Evolutionary conservation across 2,329 filamentous ascomycete species (phyloP).

Genomic region (Fusarium sp.): DNA sequence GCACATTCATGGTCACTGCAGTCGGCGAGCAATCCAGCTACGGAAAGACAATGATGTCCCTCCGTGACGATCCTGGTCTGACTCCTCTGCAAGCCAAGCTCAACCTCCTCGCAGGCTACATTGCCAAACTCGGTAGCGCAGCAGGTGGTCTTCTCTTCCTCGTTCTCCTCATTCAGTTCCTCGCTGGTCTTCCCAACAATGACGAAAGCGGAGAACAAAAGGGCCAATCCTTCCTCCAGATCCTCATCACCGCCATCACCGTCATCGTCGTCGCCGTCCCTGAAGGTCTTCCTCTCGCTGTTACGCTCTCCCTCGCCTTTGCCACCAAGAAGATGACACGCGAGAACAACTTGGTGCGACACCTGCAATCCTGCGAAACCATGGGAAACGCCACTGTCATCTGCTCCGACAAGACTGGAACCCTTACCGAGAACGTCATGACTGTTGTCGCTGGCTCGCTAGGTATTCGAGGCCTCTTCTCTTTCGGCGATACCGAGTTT

Average conservation of each 20-base stretch:
- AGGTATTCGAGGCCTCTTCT: slow-evolving; percentile 28
- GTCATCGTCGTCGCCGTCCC: slow-evolving; percentile 76
- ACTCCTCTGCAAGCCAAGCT: slow-evolving; percentile 69
- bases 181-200: slow-evolving; percentile 70
- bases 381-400: slow-evolving; percentile 81
- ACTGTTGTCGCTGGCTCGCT: slow-evolving; percentile 76
- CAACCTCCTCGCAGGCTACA: slow-evolving; percentile 49
- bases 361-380: slow-evolving; percentile 76
- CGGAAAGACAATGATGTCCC: slow-evolving; percentile 68
- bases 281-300: slow-evolving; percentile 75
- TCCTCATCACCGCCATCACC: slow-evolving; percentile 74
- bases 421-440: slow-evolving; percentile 74
- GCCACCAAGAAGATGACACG: slow-evolving; percentile 77
- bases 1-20: slow-evolving; percentile 67
- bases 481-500: slow-evolving; percentile 61
- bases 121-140: slow-evolving; percentile 65
- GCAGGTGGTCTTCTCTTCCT: slow-evolving; percentile 80
- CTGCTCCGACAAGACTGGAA: slow-evolving; percentile 73
- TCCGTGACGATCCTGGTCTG: slow-evolving; percentile 63
- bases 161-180: slow-evolving; percentile 83
- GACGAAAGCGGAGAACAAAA: slow-evolving; percentile 66
- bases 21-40: slow-evolving; percentile 66
- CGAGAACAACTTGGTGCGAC: slow-evolving; percentile 77
- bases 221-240: slow-evolving; percentile 67
- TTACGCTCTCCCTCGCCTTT: slow-evolving; percentile 76